These are phyloP conservation scores for Hypsizygus marmoreus DNA, from an alignment of 768 basidiomycete species.

Conservation along the genomic window DNA sequence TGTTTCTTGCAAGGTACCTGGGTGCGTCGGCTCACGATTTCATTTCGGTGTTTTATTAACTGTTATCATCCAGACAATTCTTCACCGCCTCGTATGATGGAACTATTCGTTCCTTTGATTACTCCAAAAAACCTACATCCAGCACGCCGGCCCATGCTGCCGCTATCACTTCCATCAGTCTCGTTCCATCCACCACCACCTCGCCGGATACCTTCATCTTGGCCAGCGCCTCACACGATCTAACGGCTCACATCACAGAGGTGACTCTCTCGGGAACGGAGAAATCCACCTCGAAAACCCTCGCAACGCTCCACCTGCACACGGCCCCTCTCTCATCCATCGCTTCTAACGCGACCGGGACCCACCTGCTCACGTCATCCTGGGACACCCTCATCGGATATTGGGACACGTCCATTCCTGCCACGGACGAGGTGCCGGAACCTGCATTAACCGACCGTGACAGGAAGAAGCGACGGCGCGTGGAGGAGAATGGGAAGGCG, in stretches of 20 bases:
- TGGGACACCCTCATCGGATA: slow-evolving; percentile 89
- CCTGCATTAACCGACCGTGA: slow-evolving; percentile 35
- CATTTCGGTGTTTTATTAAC: slow-evolving; percentile 4
- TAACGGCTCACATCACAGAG: slow-evolving; percentile 62
- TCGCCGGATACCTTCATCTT: slow-evolving; percentile 41
- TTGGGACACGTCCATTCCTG: slow-evolving; percentile 70
- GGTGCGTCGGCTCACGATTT: slow-evolving; percentile 48
- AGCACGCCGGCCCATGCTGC: slow-evolving; percentile 57
- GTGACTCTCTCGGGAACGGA: slow-evolving; percentile 29
- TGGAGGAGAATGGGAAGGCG: slow-evolving; percentile 41
- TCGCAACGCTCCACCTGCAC: slow-evolving; percentile 83
- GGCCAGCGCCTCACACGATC: slow-evolving; percentile 79
- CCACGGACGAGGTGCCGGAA: slow-evolving; percentile 63
- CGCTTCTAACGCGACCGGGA: slow-evolving; percentile 51
- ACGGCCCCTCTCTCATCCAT: slow-evolving; percentile 79
- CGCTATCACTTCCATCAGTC: slow-evolving; percentile 65
- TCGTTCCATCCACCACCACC: slow-evolving; percentile 42
- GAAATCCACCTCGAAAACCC: slow-evolving; percentile 30
- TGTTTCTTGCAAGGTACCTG: slow-evolving; percentile 59
- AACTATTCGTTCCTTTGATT: slow-evolving; percentile 70
- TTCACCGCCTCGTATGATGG: slow-evolving; percentile 85
- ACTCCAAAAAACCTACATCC: slow-evolving; percentile 57
- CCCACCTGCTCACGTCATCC: slow-evolving; percentile 75
- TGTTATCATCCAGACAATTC: slow-evolving; percentile 54
- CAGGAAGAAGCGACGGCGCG: slow-evolving; percentile 68